phyloP scores from a whole-genome alignment of 2,329 filamentous ascomycete genomes.

The Graphilbum fragrans region DNA sequence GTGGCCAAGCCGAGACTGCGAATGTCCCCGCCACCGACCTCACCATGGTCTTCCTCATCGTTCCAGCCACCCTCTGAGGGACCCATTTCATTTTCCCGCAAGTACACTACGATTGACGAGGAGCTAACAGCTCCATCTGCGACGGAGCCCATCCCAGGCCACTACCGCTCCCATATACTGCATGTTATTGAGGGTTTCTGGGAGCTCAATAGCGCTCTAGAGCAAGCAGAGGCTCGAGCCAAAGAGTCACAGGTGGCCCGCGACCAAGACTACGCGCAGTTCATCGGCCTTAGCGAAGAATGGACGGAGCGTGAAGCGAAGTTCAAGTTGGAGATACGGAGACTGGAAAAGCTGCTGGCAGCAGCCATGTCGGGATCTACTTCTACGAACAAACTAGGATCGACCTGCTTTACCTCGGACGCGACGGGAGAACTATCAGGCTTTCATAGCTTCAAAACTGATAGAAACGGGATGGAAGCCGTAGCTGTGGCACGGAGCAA shows the following conservation, averaged over 20 bases:
- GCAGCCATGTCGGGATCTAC: background rate
- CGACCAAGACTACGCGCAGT: conserved; percentile 20
- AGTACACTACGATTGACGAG: background rate
- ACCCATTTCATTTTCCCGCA: background rate
- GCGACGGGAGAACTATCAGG: too few relatives aligned
- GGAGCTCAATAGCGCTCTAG: conserved; percentile 4
- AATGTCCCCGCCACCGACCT: background rate
- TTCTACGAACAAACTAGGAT: too few relatives aligned
- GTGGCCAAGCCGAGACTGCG: too few relatives aligned
- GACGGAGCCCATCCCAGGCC: conserved; percentile 21
- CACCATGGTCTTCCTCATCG: too few relatives aligned
- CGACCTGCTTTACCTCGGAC: too few relatives aligned
- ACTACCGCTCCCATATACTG: conserved; percentile 29
- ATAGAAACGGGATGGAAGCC: too few relatives aligned
- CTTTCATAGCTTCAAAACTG: too few relatives aligned
- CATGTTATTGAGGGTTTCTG: conserved; percentile 15
- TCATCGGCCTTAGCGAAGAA: conserved; percentile 23
- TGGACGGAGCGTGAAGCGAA: conserved; percentile 24
- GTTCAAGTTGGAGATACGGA: conserved; percentile 26
- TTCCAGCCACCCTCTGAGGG: too few relatives aligned
- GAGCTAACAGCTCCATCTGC: conserved; percentile 4
- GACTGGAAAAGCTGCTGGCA: conserved; percentile 24
- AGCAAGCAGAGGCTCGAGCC: conserved; percentile 13
- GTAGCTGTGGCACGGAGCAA: too few relatives aligned
- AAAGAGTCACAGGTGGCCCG: conserved; percentile 17